Evolutionary conservation across 78 protist genomes (phyloP).

Genomic region (Anaeramoeba flamelloides): DNA sequence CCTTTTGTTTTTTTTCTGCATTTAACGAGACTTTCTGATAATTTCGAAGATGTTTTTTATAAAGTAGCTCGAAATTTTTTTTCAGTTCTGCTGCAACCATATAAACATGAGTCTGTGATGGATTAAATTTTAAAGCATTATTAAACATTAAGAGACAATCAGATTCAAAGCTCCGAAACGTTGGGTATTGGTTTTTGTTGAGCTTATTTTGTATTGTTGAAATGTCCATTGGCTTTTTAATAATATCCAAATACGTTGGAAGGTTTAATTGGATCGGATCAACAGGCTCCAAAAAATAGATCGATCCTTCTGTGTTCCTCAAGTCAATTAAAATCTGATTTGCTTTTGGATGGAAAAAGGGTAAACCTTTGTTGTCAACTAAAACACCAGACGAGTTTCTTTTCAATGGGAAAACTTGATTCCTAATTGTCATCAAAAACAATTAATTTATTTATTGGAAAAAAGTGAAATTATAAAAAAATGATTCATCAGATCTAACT

Average conservation of each 20-base stretch:
- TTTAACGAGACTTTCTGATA: background rate
- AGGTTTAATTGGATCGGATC: slow-evolving; percentile 49
- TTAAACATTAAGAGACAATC: slow-evolving; percentile 3
- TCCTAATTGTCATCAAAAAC: too few species aligned
- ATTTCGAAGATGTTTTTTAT: background rate
- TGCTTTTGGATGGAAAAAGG: too few species aligned
- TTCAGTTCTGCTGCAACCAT: background rate
- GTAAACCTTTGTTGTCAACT: too few species aligned
- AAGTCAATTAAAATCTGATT: too few species aligned
- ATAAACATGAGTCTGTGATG: slow-evolving; percentile 1
- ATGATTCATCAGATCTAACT: too few species aligned
- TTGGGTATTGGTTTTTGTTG: slow-evolving; percentile 15
- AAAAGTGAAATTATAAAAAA: too few species aligned
- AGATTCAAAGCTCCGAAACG: too few species aligned
- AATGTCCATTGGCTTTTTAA: slow-evolving; percentile 73
- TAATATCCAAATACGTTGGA: slow-evolving; percentile 48
- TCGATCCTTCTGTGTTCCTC: too few species aligned
- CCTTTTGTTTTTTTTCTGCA: background rate
- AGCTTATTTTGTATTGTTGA: slow-evolving; percentile 48
- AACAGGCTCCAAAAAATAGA: slow-evolving; percentile 62
- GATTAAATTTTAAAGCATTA: background rate
- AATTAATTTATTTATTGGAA: too few species aligned
- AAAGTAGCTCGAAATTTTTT: background rate
- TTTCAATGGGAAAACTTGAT: too few species aligned
- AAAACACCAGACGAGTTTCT: too few species aligned